Evolutionary conservation across 495 filamentous ascomycete genomes (phyloP).

Genomic region (Alectoria sarmentosa): DNA sequence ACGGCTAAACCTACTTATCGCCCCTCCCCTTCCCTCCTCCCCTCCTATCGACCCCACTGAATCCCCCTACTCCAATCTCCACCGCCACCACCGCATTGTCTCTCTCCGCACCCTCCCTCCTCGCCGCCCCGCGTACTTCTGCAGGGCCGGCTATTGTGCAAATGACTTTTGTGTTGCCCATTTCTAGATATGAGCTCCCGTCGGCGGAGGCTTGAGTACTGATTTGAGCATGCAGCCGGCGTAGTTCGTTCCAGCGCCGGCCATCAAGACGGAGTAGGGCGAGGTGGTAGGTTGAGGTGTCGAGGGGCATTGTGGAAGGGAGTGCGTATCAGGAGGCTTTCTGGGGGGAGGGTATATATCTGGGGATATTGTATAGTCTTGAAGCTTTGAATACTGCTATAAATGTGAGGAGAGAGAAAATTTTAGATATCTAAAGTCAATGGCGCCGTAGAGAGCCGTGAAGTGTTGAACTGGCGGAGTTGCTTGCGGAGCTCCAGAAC

Average conservation of each 20-base stretch:
- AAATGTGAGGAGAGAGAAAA: neutral
- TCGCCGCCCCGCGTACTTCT: conserved; percentile 51
- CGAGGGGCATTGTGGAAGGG: conserved; percentile 60
- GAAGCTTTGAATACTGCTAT: neutral
- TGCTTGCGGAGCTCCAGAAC: neutral
- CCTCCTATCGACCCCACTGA: conserved; percentile 75
- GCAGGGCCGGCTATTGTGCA: conserved; percentile 81
- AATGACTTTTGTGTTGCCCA: conserved; percentile 95
- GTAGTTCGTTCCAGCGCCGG: conserved; percentile 96
- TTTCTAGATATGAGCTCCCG: conserved; percentile 82
- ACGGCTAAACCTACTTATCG: conserved; percentile 58
- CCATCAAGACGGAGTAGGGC: conserved; percentile 87
- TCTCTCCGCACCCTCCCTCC: conserved; percentile 40
- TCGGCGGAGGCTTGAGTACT: conserved; percentile 86
- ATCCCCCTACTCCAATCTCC: conserved; percentile 78
- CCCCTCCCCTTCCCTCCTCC: conserved; percentile 38
- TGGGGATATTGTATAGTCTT: neutral
- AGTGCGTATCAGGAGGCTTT: neutral
- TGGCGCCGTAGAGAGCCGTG: neutral
- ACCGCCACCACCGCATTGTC: conserved; percentile 63
- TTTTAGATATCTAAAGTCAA: neutral
- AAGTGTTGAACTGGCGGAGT: neutral
- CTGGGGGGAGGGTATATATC: neutral
- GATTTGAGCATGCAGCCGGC: conserved; percentile 80
- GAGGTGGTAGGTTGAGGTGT: conserved; percentile 79